Conservation (phyloP, 2,329 filamentous ascomycete species). For the Penicillium occitanis region DNA sequence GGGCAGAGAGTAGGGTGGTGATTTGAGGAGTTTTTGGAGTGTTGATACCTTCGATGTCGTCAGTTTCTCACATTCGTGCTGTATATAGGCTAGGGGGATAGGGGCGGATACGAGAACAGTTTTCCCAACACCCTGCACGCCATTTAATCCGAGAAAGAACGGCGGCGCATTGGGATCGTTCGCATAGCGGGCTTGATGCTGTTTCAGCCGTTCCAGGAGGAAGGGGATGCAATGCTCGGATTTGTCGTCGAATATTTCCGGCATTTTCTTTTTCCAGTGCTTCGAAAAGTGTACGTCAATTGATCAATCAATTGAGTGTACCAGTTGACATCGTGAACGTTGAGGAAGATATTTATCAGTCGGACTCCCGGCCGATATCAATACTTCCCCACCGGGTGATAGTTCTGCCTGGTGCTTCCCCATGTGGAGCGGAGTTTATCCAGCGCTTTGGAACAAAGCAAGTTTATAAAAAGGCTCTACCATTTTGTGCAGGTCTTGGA, state of each 20-base stretch:
- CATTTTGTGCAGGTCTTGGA: not conserved
- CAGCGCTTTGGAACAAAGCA: not conserved
- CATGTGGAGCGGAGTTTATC: not conserved
- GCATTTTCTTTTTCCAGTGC: conserved; percentile 34
- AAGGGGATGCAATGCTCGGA: conserved; percentile 75
- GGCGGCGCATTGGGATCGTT: conserved; percentile 53
- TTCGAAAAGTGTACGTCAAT: not conserved
- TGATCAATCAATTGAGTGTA: not conserved
- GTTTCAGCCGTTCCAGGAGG: conserved; percentile 61
- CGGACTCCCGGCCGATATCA: conserved; percentile 8
- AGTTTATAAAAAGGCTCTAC: not conserved
- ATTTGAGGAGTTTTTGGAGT: conserved; percentile 62
- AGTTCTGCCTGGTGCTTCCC: conserved; percentile 11
- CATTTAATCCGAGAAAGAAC: conserved; percentile 85
- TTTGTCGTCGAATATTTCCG: conserved; percentile 71
- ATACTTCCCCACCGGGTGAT: conserved; percentile 6
- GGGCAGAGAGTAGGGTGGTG: conserved; percentile 57
- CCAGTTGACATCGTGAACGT: not conserved
- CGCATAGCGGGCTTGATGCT: conserved; percentile 48
- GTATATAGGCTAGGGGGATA: not conserved
- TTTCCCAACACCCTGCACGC: conserved; percentile 89
- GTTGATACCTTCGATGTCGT: conserved; percentile 52
- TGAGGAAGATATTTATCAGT: not conserved
- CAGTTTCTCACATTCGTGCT: not conserved
- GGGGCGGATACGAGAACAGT: conserved; percentile 70